Conservation (phyloP, 257 asterid species). For the Hygrophila difformis region DNA sequence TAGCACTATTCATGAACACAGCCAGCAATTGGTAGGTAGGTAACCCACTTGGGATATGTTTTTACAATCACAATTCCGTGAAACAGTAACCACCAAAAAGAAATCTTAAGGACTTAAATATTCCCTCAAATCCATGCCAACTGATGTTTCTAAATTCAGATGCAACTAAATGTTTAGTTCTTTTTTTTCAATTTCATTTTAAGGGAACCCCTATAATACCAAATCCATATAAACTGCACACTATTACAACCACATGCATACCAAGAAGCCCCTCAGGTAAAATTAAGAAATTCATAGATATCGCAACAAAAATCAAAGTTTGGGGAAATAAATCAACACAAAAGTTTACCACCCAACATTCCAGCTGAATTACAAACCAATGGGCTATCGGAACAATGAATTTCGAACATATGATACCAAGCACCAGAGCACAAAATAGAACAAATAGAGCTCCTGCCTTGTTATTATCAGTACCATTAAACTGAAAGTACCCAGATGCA, state of each 20-base stretch:
- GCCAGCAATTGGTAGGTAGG: no score
- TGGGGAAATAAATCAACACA: slow-evolving; percentile 2
- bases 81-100: no score
- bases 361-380: neutral
- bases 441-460: neutral
- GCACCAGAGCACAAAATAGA: neutral
- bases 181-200: no score
- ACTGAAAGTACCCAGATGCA: no score
- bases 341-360: slow-evolving; percentile 5
- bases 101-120: no score
- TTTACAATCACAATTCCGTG: no score
- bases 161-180: no score
- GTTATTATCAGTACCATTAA: no score
- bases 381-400: neutral
- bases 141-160: no score
- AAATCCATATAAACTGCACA: slow-evolving; percentile 1
- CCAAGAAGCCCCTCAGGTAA: neutral
- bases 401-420: neutral
- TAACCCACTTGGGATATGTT: no score
- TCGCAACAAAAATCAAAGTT: slow-evolving; percentile 11
- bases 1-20: no score
- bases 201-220: neutral
- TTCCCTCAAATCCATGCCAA: no score
- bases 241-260: slow-evolving; percentile 10
- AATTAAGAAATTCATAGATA: neutral